Evolutionary conservation across 306 rosid genomes (phyloP), one percentile per base, ranked within the genome.

Genomic region (Amphicarpaea edgeworthii): DNA sequence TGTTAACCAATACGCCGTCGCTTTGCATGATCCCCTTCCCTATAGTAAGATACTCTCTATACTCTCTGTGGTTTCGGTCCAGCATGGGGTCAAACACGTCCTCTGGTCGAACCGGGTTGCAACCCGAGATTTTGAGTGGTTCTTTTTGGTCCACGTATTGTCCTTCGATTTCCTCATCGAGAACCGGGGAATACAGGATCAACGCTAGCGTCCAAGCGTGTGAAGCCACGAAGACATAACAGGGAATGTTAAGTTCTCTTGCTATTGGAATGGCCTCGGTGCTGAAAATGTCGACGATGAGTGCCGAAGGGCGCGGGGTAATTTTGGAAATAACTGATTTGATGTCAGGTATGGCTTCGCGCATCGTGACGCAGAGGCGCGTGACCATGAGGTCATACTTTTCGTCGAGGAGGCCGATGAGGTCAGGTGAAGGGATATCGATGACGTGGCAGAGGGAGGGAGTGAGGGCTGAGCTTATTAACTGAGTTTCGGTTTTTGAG

Each of bases 271-370:
- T 8, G 9, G 81, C 9, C 0, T 77, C 83, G 1, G 80, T 61
- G 3, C 82, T 28, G 30, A 86, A 88, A 0, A 72, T 3, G 60
- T 88, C 90, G 0, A 80, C 81, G 61, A 88, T 57, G 47, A 88
- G 75, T 3, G 74, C 60, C 0, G 84, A 64, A 1, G 86, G 90
- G 8, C 10, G 73, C 8, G n/a, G 63, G 6, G 8, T 15, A 6
- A 63, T 4, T 40, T 26, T 12, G 6, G 70, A 68, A 26, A 86
- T 15, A 2, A 68, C 5, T 0, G 84, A 73, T 1, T 55, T 37
- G 69, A 88, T 42, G 65, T 26, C 32, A 0, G 75, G 66, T 6
- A 6, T 3, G 11, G 78, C 12, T 26, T 77, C 79, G 8, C 88
- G 81, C 91, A 87, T 83, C 23, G 42, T 45, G 4, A 68, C 40